Evolutionary conservation across 1,284 basidiomycete genomes (phyloP).

Genomic region (Ustilago curta): DNA sequence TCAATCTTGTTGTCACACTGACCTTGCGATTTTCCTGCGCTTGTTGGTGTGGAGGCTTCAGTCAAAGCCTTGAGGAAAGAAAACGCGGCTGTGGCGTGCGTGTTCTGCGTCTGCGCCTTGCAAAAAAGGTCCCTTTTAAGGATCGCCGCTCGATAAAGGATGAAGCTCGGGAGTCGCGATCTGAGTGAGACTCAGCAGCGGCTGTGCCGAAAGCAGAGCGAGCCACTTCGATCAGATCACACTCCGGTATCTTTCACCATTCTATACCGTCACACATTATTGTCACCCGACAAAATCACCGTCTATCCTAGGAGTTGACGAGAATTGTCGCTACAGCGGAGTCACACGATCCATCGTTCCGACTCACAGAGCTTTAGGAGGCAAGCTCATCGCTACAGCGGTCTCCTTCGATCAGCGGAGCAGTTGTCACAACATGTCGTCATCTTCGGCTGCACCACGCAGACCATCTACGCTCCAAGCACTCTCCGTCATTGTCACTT

Average conservation of each 20-base stretch:
- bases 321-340: not conserved
- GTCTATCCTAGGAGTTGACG: not conserved
- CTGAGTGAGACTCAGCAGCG: not conserved
- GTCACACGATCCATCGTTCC: not conserved
- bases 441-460: constrained; percentile 4
- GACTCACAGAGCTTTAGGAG: not conserved
- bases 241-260: not conserved
- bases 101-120: too few species aligned
- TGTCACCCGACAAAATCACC: not conserved
- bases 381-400: not conserved
- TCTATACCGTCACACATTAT: not conserved
- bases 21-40: not conserved
- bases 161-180: constrained; percentile 15
- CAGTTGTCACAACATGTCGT: constrained; percentile 7
- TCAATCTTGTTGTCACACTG: not conserved
- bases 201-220: constrained; percentile 1
- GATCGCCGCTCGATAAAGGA: not conserved
- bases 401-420: constrained; percentile 11
- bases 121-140: constrained; percentile 8
- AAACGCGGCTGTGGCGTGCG: not conserved
- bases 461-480: constrained; percentile 8
- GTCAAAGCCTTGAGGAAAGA: not conserved
- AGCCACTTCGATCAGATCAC: not conserved
- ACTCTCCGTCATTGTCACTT: constrained; percentile 10
- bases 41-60: constrained; percentile 16